Percentiles rank a stretch among this genome's conserved stretches.
phyloP scores from a whole-genome alignment of 2,329 filamentous ascomycete species.

The Pyricularia grisea region DNA sequence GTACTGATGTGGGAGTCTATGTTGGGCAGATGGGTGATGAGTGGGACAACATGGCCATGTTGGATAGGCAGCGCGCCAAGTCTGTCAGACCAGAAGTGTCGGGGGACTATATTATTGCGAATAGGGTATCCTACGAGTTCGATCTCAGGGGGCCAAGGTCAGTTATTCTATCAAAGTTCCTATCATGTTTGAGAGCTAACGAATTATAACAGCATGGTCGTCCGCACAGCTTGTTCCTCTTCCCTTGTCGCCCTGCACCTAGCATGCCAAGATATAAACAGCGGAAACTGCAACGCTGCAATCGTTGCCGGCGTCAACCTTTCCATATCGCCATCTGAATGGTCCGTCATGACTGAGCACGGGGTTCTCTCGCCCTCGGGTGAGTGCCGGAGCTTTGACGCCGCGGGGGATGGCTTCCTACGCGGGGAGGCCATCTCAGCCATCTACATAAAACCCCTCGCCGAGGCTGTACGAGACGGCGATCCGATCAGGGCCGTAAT shows the following conservation, averaged over 20 bases:
- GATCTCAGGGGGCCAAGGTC: constrained; percentile 23
- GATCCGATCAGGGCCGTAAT: constrained; percentile 32
- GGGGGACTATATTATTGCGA: constrained; percentile 35
- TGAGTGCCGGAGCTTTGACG: constrained; percentile 27
- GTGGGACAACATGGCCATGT: constrained; percentile 8
- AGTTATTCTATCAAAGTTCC: constrained; percentile 4
- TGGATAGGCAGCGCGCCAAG: background rate
- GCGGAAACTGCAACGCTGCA: constrained; percentile 18
- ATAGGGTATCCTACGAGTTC: constrained; percentile 22
- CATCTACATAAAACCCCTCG: constrained; percentile 35
- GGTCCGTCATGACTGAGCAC: constrained; percentile 21
- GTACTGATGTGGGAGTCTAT: constrained; percentile 13
- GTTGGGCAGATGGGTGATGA: constrained; percentile 13
- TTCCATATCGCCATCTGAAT: constrained; percentile 21
- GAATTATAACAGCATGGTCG: constrained; percentile 15
- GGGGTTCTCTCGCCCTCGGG: constrained; percentile 25
- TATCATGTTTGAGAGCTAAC: background rate
- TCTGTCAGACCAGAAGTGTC: background rate
- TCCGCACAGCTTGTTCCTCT: constrained; percentile 31
- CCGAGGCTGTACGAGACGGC: constrained; percentile 34
- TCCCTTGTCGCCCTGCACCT: constrained; percentile 24
- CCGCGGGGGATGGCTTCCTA: constrained; percentile 37
- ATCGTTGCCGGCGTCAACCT: constrained; percentile 26
- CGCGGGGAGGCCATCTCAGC: constrained; percentile 37
- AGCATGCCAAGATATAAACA: constrained; percentile 22